Evolutionary conservation across 2,329 filamentous ascomycete genomes (phyloP), one percentile per base, ranked within the genome.

Genomic region (Rutstroemia sp.): DNA sequence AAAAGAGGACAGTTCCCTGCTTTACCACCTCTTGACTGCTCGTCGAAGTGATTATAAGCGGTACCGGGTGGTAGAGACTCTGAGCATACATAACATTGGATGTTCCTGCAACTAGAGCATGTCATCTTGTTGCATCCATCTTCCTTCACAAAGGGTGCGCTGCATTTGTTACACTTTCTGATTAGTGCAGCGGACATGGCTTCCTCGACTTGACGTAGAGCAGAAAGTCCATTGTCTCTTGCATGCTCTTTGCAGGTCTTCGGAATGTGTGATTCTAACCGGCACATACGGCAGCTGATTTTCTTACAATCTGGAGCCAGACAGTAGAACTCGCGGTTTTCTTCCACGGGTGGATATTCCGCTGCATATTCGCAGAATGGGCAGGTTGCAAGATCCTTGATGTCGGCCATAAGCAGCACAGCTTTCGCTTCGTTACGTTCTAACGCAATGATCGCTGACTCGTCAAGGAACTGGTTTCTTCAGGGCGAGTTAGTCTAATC

Each of bases 351-450:
- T 0, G 81, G 82, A 61, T 83, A 88, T 58, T 90, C 86, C 36
- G 84, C 87, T 44, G 88, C 89, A 73, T 82, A 95, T 21, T 88
- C 83, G 69, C 90, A 95, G 66, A 91, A 94, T 0, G 89, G 89
- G 62, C 90, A 95, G 34, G 80, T 82, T 34, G 81, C 87, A 1
- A 95, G 78, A 59, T 85, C 82, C 42, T 90, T 83, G 38, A 95
- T 78, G 0, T 78, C 81, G 0, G 89, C 88, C 59, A 81, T 75
- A n/a, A 81, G 79, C 40, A 95, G 75, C 23, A 82, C 79, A 17
- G 84, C 78, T 64, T 87, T 81, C 68, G 88, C 84, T 67, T 92
- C 86, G 51, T 92, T 78, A 21, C 81, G 78, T 56, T 87, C 86
- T 2, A 95, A 73, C 8, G 84, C 86, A 3, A 77, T 73, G 30